Percentiles rank a stretch among this genome's conserved stretches.
Conservation (phyloP, 371 early-diverging fungal species). For the Syncephalastrum monosporum region DNA sequence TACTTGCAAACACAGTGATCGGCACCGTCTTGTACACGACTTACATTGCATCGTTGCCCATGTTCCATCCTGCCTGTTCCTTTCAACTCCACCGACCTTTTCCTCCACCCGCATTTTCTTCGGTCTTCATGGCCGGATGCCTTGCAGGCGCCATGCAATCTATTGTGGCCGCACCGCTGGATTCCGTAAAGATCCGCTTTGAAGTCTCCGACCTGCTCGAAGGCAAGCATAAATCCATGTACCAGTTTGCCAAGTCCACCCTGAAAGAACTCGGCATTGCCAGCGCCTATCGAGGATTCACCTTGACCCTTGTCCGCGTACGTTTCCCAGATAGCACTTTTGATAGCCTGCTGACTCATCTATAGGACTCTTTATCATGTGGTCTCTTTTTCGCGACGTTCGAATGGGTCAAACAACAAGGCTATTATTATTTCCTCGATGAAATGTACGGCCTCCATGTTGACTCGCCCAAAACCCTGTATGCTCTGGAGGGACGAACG, state of each 20-base stretch:
- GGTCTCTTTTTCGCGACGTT: slow-evolving; percentile 79
- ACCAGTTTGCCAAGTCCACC: slow-evolving; percentile 63
- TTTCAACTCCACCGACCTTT: slow-evolving; percentile 57
- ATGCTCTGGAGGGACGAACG: slow-evolving; percentile 32
- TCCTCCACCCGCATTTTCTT: slow-evolving; percentile 58
- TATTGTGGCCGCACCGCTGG: slow-evolving; percentile 72
- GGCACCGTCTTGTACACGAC: slow-evolving; percentile 68
- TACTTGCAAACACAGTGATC: slow-evolving; percentile 71
- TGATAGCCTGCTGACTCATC: too few species aligned
- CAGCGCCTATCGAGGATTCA: slow-evolving; percentile 72
- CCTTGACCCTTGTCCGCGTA: slow-evolving; percentile 66
- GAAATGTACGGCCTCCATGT: slow-evolving; percentile 57
- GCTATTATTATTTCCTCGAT: slow-evolving; percentile 59
- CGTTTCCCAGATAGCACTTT: background rate
- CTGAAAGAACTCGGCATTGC: slow-evolving; percentile 60
- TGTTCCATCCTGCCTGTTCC: slow-evolving; percentile 58
- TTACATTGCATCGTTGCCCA: slow-evolving; percentile 55
- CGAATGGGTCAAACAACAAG: slow-evolving; percentile 73
- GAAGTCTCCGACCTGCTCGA: slow-evolving; percentile 73
- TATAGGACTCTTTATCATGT: slow-evolving; percentile 68
- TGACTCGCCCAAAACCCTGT: slow-evolving; percentile 33
- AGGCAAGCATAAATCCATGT: slow-evolving; percentile 73
- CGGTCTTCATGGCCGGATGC: slow-evolving; percentile 62
- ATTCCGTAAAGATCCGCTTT: slow-evolving; percentile 72
- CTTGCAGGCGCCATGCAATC: slow-evolving; percentile 76